A percentile compares a stretch with the other conserved stretches of the same genome.
Conservation (phyloP, 83 land plant genomes). For the Diphasiastrum complanatum region DNA sequence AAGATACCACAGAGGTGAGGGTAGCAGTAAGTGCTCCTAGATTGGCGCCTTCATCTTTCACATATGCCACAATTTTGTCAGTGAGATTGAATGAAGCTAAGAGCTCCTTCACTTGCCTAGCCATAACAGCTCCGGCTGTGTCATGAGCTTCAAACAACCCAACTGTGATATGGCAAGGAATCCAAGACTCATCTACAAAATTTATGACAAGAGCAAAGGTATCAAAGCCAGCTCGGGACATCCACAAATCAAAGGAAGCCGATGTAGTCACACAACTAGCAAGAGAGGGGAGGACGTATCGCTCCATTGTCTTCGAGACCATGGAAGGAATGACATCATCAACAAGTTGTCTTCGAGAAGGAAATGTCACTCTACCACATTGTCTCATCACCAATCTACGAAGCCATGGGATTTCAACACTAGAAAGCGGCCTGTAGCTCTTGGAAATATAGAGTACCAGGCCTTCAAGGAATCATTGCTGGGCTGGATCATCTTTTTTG, state of each 20-base stretch:
- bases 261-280: conserved; percentile 14
- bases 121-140: conserved; percentile 6
- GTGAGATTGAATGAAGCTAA: conserved; percentile 9
- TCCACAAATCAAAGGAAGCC: conserved; percentile 11
- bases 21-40: too few relatives aligned
- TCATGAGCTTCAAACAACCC: conserved; percentile 5
- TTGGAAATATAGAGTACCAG: conserved; percentile 3
- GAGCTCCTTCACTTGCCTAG: conserved; percentile 6
- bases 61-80: conserved; percentile 7
- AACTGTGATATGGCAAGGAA: conserved; percentile 17
- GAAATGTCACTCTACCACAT: conserved; percentile 7
- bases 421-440: conserved; percentile 7
- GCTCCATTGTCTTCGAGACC: conserved; percentile 12
- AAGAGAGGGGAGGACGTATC: conserved; percentile 1
- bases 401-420: conserved; percentile 15
- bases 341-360: conserved; percentile 7
- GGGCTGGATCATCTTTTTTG: conserved; percentile 8
- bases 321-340: conserved; percentile 13
- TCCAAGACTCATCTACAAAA: conserved; percentile 8
- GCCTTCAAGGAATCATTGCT: conserved; percentile 6
- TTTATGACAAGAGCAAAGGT: conserved; percentile 11
- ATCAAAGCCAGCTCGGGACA: not conserved
- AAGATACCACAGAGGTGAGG: conserved; percentile 12
- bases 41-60: too few relatives aligned
- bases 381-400: conserved; percentile 6